phyloP scores from a whole-genome alignment of 2,329 filamentous ascomycete species.

The Coniochaeta hoffmannii region DNA sequence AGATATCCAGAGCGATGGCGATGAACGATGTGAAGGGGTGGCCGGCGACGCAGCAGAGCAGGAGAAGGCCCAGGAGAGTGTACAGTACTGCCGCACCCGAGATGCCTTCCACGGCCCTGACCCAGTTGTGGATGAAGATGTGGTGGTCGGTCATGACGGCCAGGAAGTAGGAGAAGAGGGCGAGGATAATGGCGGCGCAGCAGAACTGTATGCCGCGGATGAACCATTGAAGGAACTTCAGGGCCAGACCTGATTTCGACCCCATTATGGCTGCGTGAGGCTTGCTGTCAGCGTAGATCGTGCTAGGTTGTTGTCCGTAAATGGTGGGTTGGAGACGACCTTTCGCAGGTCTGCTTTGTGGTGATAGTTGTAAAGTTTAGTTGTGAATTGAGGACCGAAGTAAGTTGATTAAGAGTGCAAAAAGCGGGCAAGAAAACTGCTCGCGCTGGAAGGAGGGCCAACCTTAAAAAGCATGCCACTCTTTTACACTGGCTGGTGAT shows the following conservation, averaged over 20 bases:
- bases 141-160: conserved; percentile 49
- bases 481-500: background rate
- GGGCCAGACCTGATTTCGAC: conserved; percentile 38
- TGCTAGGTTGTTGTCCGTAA: background rate
- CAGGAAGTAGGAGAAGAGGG: conserved; percentile 61
- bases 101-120: conserved; percentile 56
- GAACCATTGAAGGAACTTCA: conserved; percentile 47
- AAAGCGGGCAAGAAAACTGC: background rate
- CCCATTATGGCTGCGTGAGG: conserved; percentile 34
- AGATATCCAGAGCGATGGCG: conserved; percentile 54
- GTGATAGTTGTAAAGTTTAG: background rate
- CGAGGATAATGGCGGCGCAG: conserved; percentile 54
- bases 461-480: background rate
- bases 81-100: conserved; percentile 56
- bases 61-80: conserved; percentile 49
- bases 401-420: background rate
- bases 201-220: conserved; percentile 56
- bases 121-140: conserved; percentile 43
- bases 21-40: conserved; percentile 54
- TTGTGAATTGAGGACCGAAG: background rate
- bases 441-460: background rate
- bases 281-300: background rate
- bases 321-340: background rate
- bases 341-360: background rate
- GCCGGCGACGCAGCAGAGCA: conserved; percentile 60